Conservation (phyloP, 179 eudicot genomes). For the Beta corolliflora region DNA sequence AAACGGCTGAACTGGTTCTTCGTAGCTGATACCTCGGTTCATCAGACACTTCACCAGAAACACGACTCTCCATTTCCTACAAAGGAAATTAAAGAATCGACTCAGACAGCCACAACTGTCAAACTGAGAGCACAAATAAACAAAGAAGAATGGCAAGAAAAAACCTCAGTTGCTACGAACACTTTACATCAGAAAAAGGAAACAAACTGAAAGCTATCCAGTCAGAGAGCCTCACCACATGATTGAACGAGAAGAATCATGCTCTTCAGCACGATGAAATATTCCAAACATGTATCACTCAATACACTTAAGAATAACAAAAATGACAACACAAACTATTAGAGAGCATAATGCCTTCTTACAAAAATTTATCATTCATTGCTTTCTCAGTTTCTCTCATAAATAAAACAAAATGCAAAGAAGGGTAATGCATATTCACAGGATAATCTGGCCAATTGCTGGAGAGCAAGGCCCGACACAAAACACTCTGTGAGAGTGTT, state of each 20-base stretch:
- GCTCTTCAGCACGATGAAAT: neutral
- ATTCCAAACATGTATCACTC: neutral
- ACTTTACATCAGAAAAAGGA: neutral
- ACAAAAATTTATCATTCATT: too few relatives aligned
- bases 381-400: neutral
- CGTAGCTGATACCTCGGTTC: constrained; percentile 38
- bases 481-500: neutral
- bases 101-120: neutral
- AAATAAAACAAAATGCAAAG: neutral
- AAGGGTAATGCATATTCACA: neutral
- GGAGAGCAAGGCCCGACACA: neutral
- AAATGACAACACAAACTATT: neutral
- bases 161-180: neutral
- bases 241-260: neutral
- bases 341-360: neutral
- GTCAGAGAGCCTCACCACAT: neutral
- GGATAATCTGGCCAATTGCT: neutral
- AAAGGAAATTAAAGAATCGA: neutral
- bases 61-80: constrained; percentile 33
- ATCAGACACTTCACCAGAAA: constrained; percentile 10
- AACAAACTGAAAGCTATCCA: neutral
- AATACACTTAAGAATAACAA: neutral
- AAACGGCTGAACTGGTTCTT: constrained; percentile 43
- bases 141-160: neutral
- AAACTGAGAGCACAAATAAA: neutral